Percentiles rank a stretch among this genome's conserved stretches.
These are phyloP conservation scores for Pseudocercospora pini-densiflorae DNA, from an alignment of 2,329 filamentous ascomycete genomes.

Conservation along the genomic window DNA sequence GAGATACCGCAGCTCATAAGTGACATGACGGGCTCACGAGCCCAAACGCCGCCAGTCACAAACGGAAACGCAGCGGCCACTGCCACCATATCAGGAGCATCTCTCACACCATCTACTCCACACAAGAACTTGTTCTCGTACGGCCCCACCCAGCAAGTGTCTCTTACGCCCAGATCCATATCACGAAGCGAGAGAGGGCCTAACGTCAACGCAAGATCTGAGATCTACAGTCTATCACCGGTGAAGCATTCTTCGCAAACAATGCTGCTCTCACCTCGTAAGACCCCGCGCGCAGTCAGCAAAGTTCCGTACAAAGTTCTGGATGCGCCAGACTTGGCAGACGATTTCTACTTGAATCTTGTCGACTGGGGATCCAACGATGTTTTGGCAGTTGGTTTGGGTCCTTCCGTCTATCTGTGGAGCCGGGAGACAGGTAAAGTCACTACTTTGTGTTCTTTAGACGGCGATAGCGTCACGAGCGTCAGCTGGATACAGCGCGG, in stretches of 20 bases:
- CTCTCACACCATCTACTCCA: slow-evolving; percentile 88
- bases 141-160: slow-evolving; percentile 83
- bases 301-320: slow-evolving; percentile 98
- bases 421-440: slow-evolving; percentile 90
- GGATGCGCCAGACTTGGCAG: slow-evolving; percentile 92
- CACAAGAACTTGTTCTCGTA: slow-evolving; percentile 93
- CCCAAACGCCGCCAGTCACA: slow-evolving; percentile 75
- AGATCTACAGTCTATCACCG: slow-evolving; percentile 94
- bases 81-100: slow-evolving; percentile 68
- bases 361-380: slow-evolving; percentile 98
- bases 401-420: slow-evolving; percentile 97
- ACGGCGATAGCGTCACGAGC: slow-evolving; percentile 93
- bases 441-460: slow-evolving; percentile 89
- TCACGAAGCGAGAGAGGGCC: slow-evolving; percentile 79
- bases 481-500: slow-evolving; percentile 97
- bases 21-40: slow-evolving; percentile 59
- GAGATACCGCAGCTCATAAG: slow-evolving; percentile 80
- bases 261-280: slow-evolving; percentile 87
- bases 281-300: slow-evolving; percentile 86
- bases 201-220: slow-evolving; percentile 86
- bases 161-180: slow-evolving; percentile 68
- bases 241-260: slow-evolving; percentile 92
- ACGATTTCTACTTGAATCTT: slow-evolving; percentile 97
- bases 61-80: slow-evolving; percentile 60
- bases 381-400: slow-evolving; percentile 88